phyloP scores from a whole-genome alignment of 192 early-diverging fungal genomes.

The Linderina pennispora region DNA sequence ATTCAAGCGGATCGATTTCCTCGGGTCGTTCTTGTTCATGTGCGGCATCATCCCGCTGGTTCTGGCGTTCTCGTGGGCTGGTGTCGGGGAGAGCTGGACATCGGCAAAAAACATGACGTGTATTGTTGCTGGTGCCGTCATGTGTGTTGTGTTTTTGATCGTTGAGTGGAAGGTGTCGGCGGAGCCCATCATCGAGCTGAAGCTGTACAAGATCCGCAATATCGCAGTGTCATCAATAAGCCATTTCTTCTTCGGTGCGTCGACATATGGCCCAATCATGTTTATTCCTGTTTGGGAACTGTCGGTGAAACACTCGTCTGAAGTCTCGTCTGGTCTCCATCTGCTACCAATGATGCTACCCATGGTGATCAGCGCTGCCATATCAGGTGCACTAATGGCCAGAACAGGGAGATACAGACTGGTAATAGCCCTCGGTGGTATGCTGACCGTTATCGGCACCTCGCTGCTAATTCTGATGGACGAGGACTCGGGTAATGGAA shows the following conservation, averaged over 20 bases:
- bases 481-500: constrained; percentile 38
- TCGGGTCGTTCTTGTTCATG: constrained; percentile 54
- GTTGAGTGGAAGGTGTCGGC: constrained; percentile 58
- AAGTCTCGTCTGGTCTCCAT: constrained; percentile 66
- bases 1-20: constrained; percentile 58
- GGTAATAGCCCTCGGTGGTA: constrained; percentile 58
- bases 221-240: constrained; percentile 27
- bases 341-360: constrained; percentile 68
- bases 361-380: constrained; percentile 59
- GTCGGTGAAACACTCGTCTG: constrained; percentile 46
- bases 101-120: constrained; percentile 55
- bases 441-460: constrained; percentile 58
- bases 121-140: constrained; percentile 33
- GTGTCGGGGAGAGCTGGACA: constrained; percentile 66
- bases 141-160: constrained; percentile 40
- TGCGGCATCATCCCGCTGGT: constrained; percentile 57
- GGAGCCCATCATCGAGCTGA: constrained; percentile 57
- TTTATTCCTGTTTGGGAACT: constrained; percentile 59
- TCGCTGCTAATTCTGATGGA: constrained; percentile 57
- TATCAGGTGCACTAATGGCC: constrained; percentile 55
- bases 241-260: constrained; percentile 30
- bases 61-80: constrained; percentile 73
- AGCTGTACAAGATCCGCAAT: constrained; percentile 45
- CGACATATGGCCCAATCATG: constrained; percentile 58
- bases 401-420: constrained; percentile 53